phyloP scores from a whole-genome alignment of 2,329 filamentous ascomycete genomes.

The Trichoderma sp. region DNA sequence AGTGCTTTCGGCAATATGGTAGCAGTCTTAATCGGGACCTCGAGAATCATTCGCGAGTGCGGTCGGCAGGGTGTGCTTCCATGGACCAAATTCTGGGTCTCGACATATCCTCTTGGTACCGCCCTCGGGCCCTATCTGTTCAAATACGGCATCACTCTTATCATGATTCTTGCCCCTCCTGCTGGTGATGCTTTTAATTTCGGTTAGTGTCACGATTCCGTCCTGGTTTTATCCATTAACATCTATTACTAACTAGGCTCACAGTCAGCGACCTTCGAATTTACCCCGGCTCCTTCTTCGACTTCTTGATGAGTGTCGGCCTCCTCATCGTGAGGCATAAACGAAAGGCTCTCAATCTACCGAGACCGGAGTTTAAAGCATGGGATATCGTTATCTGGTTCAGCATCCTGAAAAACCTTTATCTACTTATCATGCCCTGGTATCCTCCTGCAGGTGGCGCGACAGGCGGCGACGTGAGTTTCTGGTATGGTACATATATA shows the following conservation, averaged over 20 bases:
- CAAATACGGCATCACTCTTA: constrained; percentile 54
- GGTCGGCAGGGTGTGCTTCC: constrained; percentile 61
- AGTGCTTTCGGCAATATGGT: constrained; percentile 59
- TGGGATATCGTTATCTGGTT: constrained; percentile 59
- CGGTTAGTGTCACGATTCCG: constrained; percentile 32
- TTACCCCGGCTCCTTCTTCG: constrained; percentile 59
- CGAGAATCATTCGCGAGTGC: constrained; percentile 57
- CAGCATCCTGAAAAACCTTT: constrained; percentile 57
- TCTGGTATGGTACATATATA: constrained; percentile 71
- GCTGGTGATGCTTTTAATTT: constrained; percentile 65
- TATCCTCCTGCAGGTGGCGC: constrained; percentile 60
- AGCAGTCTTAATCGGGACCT: constrained; percentile 52
- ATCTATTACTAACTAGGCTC: constrained; percentile 26
- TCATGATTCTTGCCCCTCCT: constrained; percentile 60
- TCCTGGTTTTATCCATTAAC: neutral
- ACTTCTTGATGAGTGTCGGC: constrained; percentile 53
- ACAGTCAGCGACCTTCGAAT: constrained; percentile 57
- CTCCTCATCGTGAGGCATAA: constrained; percentile 56
- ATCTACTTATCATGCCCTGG: constrained; percentile 68
- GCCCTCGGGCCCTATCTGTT: constrained; percentile 57
- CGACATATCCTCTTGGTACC: constrained; percentile 61
- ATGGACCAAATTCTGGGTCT: constrained; percentile 59
- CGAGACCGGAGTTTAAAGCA: constrained; percentile 50
- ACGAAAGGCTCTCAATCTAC: constrained; percentile 49
- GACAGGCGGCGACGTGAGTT: constrained; percentile 63